Evolutionary conservation across 1,139 yeast genomes (phyloP).

Genomic region (Pneumocystis jirovecii): DNA sequence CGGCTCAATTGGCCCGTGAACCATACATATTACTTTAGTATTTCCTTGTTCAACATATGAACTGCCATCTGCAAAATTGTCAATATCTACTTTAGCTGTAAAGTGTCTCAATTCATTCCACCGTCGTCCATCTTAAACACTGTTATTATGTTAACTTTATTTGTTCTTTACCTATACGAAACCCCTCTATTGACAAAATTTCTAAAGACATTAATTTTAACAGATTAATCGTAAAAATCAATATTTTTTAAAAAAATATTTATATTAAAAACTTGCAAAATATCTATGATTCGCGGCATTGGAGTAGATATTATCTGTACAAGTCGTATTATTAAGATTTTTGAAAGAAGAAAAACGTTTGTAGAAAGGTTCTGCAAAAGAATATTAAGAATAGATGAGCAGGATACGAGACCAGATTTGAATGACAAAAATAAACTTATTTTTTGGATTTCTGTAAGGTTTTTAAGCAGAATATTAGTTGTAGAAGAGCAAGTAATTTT

Average conservation of each 20-base stretch:
- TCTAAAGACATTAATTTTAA: slow-evolving; percentile 28
- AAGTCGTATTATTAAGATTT: neutral
- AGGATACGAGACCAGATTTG: neutral
- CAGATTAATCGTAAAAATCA: neutral
- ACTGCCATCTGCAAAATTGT: slow-evolving; percentile 86
- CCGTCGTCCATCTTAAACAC: slow-evolving; percentile 59
- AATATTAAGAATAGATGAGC: neutral
- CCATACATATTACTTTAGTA: slow-evolving; percentile 72
- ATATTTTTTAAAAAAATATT: neutral
- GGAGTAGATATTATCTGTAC: neutral
- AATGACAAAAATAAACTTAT: neutral
- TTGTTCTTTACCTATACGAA: slow-evolving; percentile 35
- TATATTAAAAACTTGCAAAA: neutral
- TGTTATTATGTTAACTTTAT: neutral
- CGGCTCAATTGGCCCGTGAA: slow-evolving; percentile 85
- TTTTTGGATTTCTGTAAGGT: neutral
- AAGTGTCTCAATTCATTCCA: slow-evolving; percentile 85
- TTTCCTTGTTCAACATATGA: slow-evolving; percentile 87
- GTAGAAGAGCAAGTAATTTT: neutral
- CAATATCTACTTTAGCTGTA: slow-evolving; percentile 69
- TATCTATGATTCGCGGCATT: neutral
- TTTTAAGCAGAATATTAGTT: neutral
- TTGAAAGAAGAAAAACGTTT: neutral
- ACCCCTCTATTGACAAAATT: slow-evolving; percentile 84
- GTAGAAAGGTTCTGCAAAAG: neutral